These are phyloP conservation scores for Fusarium aywerte DNA, from an alignment of 2,329 filamentous ascomycete genomes.

Conservation along the genomic window DNA sequence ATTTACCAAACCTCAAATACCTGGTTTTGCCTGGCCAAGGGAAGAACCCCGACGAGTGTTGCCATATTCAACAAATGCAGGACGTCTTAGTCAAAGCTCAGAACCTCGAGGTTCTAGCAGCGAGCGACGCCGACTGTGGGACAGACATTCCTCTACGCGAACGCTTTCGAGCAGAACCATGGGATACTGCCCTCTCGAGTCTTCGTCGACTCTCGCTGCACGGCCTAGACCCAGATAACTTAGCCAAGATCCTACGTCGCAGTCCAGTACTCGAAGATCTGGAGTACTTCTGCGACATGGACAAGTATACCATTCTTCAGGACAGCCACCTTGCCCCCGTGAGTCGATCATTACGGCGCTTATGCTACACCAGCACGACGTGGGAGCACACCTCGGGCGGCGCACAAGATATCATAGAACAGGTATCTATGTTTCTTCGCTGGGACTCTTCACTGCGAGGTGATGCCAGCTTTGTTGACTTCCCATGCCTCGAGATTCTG, in stretches of 20 bases:
- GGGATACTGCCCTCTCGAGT: slow-evolving; percentile 41
- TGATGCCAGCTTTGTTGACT: slow-evolving; percentile 42
- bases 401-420: slow-evolving; percentile 43
- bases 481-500: slow-evolving; percentile 43
- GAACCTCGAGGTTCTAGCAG: slow-evolving; percentile 42
- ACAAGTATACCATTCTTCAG: slow-evolving; percentile 45
- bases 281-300: slow-evolving; percentile 47
- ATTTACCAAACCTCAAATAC: slow-evolving; percentile 46
- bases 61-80: slow-evolving; percentile 47
- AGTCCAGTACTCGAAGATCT: slow-evolving; percentile 44
- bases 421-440: slow-evolving; percentile 39
- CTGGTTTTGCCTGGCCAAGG: slow-evolving; percentile 42
- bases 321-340: slow-evolving; percentile 35
- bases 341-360: slow-evolving; percentile 34
- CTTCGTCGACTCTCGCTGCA: slow-evolving; percentile 44
- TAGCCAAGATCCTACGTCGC: slow-evolving; percentile 42
- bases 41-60: slow-evolving; percentile 42
- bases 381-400: slow-evolving; percentile 41
- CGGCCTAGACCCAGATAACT: slow-evolving; percentile 43
- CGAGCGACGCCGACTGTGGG: slow-evolving; percentile 44
- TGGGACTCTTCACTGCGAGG: slow-evolving; percentile 43
- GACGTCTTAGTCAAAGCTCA: slow-evolving; percentile 43
- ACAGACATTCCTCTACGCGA: slow-evolving; percentile 43
- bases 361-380: slow-evolving; percentile 45
- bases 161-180: slow-evolving; percentile 42